phyloP scores from a whole-genome alignment of 2,329 filamentous ascomycete genomes.

The Aspergillus quadricinctus region DNA sequence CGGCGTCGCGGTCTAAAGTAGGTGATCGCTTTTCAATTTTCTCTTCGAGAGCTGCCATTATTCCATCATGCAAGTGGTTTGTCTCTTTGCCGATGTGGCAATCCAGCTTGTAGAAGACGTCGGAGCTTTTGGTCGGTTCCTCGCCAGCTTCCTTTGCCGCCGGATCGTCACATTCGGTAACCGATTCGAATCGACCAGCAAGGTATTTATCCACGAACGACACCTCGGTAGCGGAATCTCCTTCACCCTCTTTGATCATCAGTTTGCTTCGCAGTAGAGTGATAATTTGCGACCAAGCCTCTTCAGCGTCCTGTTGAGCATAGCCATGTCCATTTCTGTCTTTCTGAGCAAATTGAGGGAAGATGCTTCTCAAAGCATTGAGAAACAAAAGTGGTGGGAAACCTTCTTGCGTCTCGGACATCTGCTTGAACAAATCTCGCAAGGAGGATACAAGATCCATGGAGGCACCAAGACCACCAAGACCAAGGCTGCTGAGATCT shows the following conservation, averaged over 20 bases:
- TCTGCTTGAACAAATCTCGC: constrained; percentile 78
- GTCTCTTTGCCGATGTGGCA: constrained; percentile 87
- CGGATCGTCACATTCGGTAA: constrained; percentile 78
- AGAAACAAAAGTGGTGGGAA: constrained; percentile 81
- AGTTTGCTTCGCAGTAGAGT: constrained; percentile 76
- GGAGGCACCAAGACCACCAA: constrained; percentile 55
- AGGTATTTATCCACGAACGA: constrained; percentile 91
- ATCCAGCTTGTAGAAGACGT: constrained; percentile 85
- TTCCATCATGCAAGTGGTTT: constrained; percentile 87
- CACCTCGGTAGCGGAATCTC: constrained; percentile 45
- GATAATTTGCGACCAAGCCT: constrained; percentile 95
- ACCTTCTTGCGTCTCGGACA: constrained; percentile 84
- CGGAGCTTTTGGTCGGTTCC: constrained; percentile 61
- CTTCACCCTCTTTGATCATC: constrained; percentile 53
- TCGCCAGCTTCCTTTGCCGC: constrained; percentile 71
- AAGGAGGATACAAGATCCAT: constrained; percentile 73
- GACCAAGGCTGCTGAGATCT: constrained; percentile 51
- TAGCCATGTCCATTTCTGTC: constrained; percentile 77
- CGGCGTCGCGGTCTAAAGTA: constrained; percentile 68
- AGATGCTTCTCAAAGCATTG: constrained; percentile 69
- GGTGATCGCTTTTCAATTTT: constrained; percentile 87
- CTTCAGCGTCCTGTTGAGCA: constrained; percentile 97
- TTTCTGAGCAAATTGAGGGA: constrained; percentile 90
- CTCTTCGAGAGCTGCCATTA: constrained; percentile 75
- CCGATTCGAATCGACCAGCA: constrained; percentile 72